Conservation (phyloP, 2,329 filamentous ascomycete genomes). For the Emergomyces orientalis region DNA sequence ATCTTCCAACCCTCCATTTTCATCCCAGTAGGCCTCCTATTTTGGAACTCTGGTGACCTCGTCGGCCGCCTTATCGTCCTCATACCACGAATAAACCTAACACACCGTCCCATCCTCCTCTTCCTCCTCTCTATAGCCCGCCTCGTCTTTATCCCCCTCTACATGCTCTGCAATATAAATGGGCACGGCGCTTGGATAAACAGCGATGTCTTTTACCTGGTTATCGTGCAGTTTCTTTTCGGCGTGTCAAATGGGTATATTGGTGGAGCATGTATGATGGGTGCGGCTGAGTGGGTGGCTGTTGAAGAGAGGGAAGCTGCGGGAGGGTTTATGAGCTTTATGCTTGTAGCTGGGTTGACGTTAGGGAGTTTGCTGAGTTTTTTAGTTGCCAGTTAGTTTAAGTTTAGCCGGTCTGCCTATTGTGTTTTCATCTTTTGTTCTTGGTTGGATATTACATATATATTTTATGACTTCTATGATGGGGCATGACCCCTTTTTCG, state of each 20-base stretch:
- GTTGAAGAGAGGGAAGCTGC: slow-evolving; percentile 76
- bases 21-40: slow-evolving; percentile 79
- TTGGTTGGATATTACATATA: neutral
- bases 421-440: neutral
- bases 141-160: slow-evolving; percentile 67
- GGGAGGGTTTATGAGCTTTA: slow-evolving; percentile 88
- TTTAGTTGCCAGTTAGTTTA: slow-evolving; percentile 42
- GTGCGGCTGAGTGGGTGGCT: slow-evolving; percentile 69
- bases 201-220: slow-evolving; percentile 81
- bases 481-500: neutral
- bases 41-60: slow-evolving; percentile 89
- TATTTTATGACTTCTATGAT: neutral
- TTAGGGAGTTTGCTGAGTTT: slow-evolving; percentile 88
- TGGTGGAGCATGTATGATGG: slow-evolving; percentile 85
- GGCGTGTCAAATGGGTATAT: slow-evolving; percentile 82
- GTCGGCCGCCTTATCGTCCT: slow-evolving; percentile 61
- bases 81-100: slow-evolving; percentile 47
- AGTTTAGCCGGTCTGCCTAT: neutral
- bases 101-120: slow-evolving; percentile 54
- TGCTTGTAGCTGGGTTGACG: slow-evolving; percentile 74
- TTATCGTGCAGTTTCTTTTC: slow-evolving; percentile 73
- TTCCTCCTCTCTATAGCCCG: slow-evolving; percentile 60
- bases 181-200: slow-evolving; percentile 62
- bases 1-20: slow-evolving; percentile 64
- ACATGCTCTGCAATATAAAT: slow-evolving; percentile 79